Base-by-base conservation (phyloP, 1,139 yeast species). In the Yamadazyma jaroonii region DNA sequence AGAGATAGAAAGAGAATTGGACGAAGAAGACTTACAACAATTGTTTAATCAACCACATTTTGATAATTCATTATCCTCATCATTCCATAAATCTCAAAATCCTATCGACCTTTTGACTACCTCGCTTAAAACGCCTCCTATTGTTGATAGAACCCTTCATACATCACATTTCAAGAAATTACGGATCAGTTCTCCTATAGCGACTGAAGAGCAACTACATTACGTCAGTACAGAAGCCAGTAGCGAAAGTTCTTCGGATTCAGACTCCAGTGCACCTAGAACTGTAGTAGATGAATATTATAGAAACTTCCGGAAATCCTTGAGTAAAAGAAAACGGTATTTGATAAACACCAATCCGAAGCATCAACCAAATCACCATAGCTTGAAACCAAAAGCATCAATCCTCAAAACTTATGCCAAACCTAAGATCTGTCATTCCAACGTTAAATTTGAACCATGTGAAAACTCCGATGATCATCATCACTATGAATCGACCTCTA, bases 291-390 rank as follows among this genome's bases (percentile, higher is more conserved):
- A 47, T 32, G 42, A 37, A 3, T 47, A 47, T 34, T 48, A 47
- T 29, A 26, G 31, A 3, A 32, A 46, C 22, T 40, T 48, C 2
- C 43, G 42, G 17, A 32, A 45, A 23, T 39, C 50, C 15, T 32
- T 44, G 33, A 54, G 51, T 39, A 52, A 46, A 44, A 38, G 49
- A 50, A 46, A 43, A 39, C 41, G 38, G 39, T 32, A 21, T 35
- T 21, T 36, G 36, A 39, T 23, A 31, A 27, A 26, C 1, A 74
- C 74, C 0, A 64, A 69, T 0, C 75, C 73, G 0, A 70, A 69
- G 41, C 72, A 67, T 41, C 59, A 61, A 38, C 77, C 77, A 2
- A 65, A 71, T 11, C 77, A 71, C 47, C 66, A 64, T 35, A 60
- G 56, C 1, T 52, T 71, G 28, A 63, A 68, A 45, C 77, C 77